Base-by-base conservation (phyloP, 192 early-diverging fungal genomes). In the Rhizoclosmatium globosum region DNA sequence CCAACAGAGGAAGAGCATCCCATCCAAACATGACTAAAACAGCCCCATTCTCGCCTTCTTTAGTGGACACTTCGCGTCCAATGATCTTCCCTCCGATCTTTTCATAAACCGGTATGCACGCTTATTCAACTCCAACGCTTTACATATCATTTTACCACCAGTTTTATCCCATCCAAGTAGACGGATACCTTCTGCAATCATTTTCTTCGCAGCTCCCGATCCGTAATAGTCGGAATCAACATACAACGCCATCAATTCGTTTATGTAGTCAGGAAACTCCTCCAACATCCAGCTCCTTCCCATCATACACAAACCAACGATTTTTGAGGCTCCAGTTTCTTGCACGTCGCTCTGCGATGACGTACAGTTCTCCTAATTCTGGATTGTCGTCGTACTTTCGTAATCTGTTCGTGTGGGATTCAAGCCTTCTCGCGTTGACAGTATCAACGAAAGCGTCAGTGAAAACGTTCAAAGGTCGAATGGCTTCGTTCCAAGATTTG, bases 101-200 rank as follows among this genome's bases (percentile, higher is more conserved):
- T 38, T 56, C 53, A 38, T 71, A 71, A 71, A 71, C n/a, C 11
- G 17, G 17, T 50, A 21, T n/a, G 69, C 69, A n/a, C 69, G 69
- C 38, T 47, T 31, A 31, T 71, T 71, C n/a, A 41, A 17, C 53
- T 71, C 69, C 17, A 71, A 71, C 45, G 50, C 53, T 11, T 42
- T 11, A 11, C 46, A 47, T 31, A 48, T 4, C 47, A 71, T 53
- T 39, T 71, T 47, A 19, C 48, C 69, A 41, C 47, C 38, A 11
- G 4, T 11, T n/a, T 31, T 56, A 6, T 4, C 23, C 69, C 69
- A 71, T n/a, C 69, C 69, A 31, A 71, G n/a, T 38, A 71, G 17
- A 4, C 53, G 48, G 21, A 57, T 41, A 19, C 69, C 69, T 31
- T 71, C 53, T 39, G 17, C 31, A 47, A 71, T 17, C 69, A 71